Conservation (phyloP, 2,329 filamentous ascomycete species). For the Colletotrichum camelliae region DNA sequence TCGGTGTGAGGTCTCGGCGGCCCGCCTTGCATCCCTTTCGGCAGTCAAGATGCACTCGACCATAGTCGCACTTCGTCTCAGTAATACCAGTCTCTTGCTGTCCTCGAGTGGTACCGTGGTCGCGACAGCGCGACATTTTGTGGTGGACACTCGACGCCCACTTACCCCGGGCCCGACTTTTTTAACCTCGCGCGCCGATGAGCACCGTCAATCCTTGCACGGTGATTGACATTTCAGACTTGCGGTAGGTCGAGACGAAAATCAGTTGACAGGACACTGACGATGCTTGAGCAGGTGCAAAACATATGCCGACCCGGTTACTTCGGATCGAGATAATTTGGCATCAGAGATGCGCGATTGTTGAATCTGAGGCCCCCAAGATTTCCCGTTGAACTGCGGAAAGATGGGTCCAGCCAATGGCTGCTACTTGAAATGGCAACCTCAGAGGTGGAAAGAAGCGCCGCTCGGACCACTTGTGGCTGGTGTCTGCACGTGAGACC, state of each 20-base stretch:
- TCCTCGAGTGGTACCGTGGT: background rate
- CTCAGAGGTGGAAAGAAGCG: background rate
- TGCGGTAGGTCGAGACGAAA: constrained; percentile 10
- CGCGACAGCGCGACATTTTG: constrained; percentile 10
- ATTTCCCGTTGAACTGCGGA: background rate
- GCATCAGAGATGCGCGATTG: background rate
- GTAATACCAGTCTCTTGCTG: background rate
- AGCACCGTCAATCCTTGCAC: constrained; percentile 22
- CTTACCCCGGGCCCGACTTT: constrained; percentile 19
- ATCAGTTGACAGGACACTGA: constrained; percentile 3
- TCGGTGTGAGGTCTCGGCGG: background rate
- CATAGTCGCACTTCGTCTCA: background rate
- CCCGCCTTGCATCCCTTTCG: background rate
- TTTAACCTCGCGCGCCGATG: constrained; percentile 15
- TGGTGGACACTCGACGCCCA: constrained; percentile 21
- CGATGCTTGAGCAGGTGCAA: background rate
- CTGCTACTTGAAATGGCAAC: background rate
- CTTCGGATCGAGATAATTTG: background rate
- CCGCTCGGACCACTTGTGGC: constrained; percentile 19
- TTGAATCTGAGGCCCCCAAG: background rate
- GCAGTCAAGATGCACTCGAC: background rate
- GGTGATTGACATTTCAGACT: constrained; percentile 5
- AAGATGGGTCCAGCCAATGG: background rate
- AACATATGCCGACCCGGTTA: background rate
- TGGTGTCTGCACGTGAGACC: constrained; percentile 25